Percentiles rank a stretch among this genome's conserved stretches.
phyloP scores from a whole-genome alignment of 1,139 yeast genomes.

The Yamadazyma sp. region DNA sequence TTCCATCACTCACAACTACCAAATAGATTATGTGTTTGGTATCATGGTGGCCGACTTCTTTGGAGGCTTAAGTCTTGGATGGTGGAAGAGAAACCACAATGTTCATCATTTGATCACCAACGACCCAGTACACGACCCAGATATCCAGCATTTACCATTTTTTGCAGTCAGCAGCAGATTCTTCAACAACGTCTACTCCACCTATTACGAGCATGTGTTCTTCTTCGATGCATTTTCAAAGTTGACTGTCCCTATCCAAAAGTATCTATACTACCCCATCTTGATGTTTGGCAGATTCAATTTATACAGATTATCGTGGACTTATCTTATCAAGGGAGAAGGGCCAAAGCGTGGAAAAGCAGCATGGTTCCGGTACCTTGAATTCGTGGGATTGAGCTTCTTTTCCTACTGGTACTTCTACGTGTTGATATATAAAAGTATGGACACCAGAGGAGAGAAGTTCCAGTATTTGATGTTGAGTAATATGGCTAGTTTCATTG shows the following conservation, averaged over 20 bases:
- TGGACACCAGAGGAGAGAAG: constrained; percentile 53
- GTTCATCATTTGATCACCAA: constrained; percentile 87
- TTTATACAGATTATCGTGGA: constrained; percentile 79
- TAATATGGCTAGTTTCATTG: constrained; percentile 81
- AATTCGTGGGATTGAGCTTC: constrained; percentile 63
- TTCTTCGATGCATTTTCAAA: constrained; percentile 69
- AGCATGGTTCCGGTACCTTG: constrained; percentile 83
- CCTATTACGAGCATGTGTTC: constrained; percentile 69
- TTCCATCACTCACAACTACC: constrained; percentile 77
- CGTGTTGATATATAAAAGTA: constrained; percentile 49
- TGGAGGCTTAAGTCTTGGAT: constrained; percentile 88
- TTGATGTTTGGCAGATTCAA: constrained; percentile 84
- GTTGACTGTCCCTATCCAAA: constrained; percentile 59
- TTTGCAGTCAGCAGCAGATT: constrained; percentile 80
- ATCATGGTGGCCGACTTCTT: constrained; percentile 70
- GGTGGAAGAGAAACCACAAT: constrained; percentile 95
- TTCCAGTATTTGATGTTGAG: constrained; percentile 66
- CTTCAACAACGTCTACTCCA: constrained; percentile 68
- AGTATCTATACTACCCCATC: constrained; percentile 74
- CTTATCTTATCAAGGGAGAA: constrained; percentile 63
- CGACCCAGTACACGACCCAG: constrained; percentile 93
- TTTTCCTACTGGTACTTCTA: constrained; percentile 83
- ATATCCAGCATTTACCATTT: constrained; percentile 88
- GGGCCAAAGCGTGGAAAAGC: constrained; percentile 83
- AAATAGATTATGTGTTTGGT: constrained; percentile 74